Evolutionary conservation across 2,329 filamentous ascomycete genomes (phyloP).

Genomic region (Akanthomyces uredinophilus): DNA sequence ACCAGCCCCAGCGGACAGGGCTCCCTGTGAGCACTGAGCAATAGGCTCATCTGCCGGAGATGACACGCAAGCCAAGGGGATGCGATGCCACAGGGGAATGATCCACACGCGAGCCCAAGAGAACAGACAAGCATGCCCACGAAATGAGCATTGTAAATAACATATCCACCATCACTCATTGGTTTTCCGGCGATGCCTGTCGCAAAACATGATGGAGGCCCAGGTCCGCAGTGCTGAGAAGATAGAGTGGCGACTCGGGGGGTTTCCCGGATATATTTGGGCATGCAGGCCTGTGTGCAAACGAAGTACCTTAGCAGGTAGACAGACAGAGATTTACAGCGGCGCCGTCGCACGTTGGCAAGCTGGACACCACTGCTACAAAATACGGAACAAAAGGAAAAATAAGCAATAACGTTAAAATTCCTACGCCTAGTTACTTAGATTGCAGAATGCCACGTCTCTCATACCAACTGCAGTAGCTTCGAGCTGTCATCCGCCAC

Average conservation of each 20-base stretch:
- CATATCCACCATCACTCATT: conserved; percentile 11
- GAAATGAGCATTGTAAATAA: conserved; percentile 13
- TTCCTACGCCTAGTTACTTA: neutral
- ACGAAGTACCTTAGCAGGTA: no score
- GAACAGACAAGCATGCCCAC: neutral
- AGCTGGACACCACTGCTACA: no score
- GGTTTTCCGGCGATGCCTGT: neutral
- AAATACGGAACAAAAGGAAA: neutral
- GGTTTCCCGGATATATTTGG: neutral
- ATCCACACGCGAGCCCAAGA: neutral
- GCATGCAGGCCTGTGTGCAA: neutral
- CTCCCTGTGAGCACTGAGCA: neutral
- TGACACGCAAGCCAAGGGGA: conserved; percentile 11
- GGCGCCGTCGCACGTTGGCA: neutral
- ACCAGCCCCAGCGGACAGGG: conserved; percentile 1
- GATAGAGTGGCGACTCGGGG: conserved; percentile 4
- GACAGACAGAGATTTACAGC: neutral
- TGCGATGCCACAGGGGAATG: neutral
- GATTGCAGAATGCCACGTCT: neutral
- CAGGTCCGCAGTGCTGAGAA: neutral
- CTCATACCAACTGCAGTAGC: neutral
- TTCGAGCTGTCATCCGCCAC: no score
- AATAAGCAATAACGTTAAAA: neutral
- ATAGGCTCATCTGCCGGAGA: conserved; percentile 13
- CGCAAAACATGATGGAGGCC: neutral